Conservation (phyloP, 2,329 filamentous ascomycete genomes). For the Trichoderma sp. region DNA sequence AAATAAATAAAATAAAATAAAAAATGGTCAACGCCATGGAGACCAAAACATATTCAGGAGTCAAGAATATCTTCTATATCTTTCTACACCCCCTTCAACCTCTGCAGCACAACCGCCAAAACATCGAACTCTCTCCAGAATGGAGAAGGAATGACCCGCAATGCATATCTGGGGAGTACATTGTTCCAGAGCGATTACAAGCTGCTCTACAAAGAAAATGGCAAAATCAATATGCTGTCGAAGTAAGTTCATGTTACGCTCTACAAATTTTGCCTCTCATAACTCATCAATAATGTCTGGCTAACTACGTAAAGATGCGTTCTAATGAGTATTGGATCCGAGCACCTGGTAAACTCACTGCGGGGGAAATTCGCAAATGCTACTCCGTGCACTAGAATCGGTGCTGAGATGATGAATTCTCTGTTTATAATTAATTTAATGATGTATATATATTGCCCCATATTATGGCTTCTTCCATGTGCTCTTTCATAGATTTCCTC, state of each 20-base stretch:
- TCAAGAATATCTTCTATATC: neutral
- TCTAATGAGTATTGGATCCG: neutral
- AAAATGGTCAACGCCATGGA: neutral
- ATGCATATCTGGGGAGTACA: neutral
- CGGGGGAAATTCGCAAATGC: neutral
- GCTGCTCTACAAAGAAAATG: neutral
- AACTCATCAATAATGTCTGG: neutral
- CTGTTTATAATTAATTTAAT: neutral
- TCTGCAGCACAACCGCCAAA: neutral
- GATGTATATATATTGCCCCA: neutral
- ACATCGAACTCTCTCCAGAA: neutral
- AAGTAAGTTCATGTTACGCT: neutral
- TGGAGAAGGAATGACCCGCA: neutral
- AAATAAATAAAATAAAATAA: too few relatives aligned
- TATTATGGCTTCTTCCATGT: neutral
- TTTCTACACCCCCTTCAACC: neutral
- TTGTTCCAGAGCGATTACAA: neutral
- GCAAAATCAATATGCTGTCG: neutral
- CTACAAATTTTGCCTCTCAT: neutral
- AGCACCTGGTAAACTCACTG: neutral
- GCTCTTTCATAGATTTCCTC: neutral
- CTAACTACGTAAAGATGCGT: neutral
- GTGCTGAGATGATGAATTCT: neutral
- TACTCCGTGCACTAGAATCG: neutral
- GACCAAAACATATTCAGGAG: neutral